Percentiles rank a stretch among this genome's conserved stretches.
Conservation (phyloP, 352 stramenopile species). For the Phytophthora idaei region DNA sequence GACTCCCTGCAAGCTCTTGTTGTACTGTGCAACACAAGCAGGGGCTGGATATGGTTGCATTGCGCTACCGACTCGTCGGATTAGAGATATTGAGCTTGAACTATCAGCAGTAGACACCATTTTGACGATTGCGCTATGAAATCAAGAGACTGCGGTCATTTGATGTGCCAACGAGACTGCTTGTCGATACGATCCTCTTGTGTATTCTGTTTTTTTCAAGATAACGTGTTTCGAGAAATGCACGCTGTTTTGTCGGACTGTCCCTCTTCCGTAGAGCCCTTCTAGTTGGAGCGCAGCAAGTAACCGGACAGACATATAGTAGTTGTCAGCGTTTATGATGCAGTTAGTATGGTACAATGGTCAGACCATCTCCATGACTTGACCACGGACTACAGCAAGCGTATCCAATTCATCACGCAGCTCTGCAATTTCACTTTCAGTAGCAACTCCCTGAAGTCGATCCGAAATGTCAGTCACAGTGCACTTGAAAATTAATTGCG, state of each 20-base stretch:
- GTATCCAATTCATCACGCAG: neutral
- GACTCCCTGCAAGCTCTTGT: slow-evolving; percentile 37
- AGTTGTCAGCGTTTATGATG: slow-evolving; percentile 43
- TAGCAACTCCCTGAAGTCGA: slow-evolving; percentile 21
- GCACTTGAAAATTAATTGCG: slow-evolving; percentile 32
- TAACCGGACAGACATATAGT: slow-evolving; percentile 40
- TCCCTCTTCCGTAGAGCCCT: slow-evolving; percentile 22
- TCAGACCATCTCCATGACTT: slow-evolving; percentile 25
- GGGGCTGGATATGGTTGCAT: slow-evolving; percentile 21
- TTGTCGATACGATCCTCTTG: slow-evolving; percentile 15
- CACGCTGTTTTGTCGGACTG: slow-evolving; percentile 18
- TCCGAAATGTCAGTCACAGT: slow-evolving; percentile 29
- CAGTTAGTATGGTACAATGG: no score
- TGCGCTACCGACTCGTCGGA: slow-evolving; percentile 11
- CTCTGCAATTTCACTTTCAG: slow-evolving; percentile 7
- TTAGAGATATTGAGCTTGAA: slow-evolving; percentile 15
- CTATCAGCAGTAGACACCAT: slow-evolving; percentile 35
- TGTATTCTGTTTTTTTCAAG: slow-evolving; percentile 19
- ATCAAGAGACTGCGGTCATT: slow-evolving; percentile 32
- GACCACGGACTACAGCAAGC: neutral
- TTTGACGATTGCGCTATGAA: slow-evolving; percentile 29
- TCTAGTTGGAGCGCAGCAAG: slow-evolving; percentile 1
- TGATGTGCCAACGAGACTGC: slow-evolving; percentile 8
- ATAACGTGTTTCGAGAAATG: slow-evolving; percentile 35
- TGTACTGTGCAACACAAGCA: slow-evolving; percentile 22